These are phyloP conservation scores for Leptodontidium sp. DNA, from an alignment of 2,329 filamentous ascomycete species.

Conservation along the genomic window DNA sequence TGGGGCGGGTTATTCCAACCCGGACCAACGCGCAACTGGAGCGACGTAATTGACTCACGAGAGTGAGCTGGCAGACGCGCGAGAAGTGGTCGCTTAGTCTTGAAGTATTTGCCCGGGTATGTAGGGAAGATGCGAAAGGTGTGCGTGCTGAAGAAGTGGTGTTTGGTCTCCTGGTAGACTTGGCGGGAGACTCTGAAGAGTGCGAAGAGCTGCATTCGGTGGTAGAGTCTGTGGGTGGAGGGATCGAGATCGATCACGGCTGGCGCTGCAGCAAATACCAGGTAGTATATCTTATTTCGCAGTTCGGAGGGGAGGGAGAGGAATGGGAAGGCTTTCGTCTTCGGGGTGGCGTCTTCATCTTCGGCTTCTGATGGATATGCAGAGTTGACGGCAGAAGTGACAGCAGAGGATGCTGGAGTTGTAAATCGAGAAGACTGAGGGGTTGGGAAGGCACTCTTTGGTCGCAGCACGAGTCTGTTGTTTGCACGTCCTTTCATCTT, in stretches of 20 bases:
- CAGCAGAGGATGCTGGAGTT: conserved; percentile 25
- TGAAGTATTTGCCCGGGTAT: conserved; percentile 70
- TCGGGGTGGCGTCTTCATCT: conserved; percentile 27
- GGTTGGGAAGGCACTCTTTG: conserved; percentile 1
- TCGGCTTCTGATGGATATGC: conserved; percentile 43
- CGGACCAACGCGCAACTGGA: conserved; percentile 77
- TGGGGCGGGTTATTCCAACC: conserved; percentile 76
- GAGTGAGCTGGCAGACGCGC: conserved; percentile 69
- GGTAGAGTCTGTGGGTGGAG: conserved; percentile 68
- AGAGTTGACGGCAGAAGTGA: conserved; percentile 32
- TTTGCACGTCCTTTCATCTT: conserved; percentile 23
- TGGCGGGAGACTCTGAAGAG: conserved; percentile 68
- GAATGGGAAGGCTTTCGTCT: conserved; percentile 64
- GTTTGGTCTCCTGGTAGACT: conserved; percentile 69
- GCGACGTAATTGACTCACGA: conserved; percentile 64
- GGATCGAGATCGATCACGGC: conserved; percentile 72
- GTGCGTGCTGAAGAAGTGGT: conserved; percentile 70
- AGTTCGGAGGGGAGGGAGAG: conserved; percentile 74
- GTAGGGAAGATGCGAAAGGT: conserved; percentile 73
- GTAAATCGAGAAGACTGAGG: conserved; percentile 14
- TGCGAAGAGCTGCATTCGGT: conserved; percentile 60
- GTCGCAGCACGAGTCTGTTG: conserved; percentile 20
- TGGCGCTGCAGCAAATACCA: conserved; percentile 63
- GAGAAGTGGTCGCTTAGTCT: conserved; percentile 76
- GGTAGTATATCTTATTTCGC: conserved; percentile 72